A percentile compares a stretch with the other conserved stretches of the same genome.
Evolutionary conservation across 805 yeast species (phyloP).

Genomic region (Saturnispora serradocipensis): DNA sequence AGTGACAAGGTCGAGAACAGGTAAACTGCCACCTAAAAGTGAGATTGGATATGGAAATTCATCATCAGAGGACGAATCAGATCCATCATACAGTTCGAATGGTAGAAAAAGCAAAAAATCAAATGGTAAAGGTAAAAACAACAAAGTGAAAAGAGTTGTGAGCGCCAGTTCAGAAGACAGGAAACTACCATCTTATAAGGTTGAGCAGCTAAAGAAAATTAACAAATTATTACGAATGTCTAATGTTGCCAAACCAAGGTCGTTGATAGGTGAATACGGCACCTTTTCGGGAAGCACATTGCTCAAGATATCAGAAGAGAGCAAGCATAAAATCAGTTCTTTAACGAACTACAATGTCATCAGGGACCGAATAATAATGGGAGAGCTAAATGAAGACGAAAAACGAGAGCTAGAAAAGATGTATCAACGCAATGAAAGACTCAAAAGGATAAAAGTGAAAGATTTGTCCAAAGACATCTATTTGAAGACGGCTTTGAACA

Average conservation of each 20-base stretch:
- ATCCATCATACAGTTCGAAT: not conserved
- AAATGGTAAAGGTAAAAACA: not conserved
- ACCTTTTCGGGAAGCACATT: not conserved
- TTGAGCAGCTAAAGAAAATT: conserved; percentile 11
- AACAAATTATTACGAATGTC: conserved; percentile 13
- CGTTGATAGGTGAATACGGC: conserved; percentile 5
- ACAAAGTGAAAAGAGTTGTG: not conserved
- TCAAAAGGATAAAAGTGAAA: conserved; percentile 4
- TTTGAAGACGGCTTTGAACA: conserved; percentile 7
- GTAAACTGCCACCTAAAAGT: not conserved
- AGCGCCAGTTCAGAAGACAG: conserved; percentile 1
- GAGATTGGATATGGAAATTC: not conserved
- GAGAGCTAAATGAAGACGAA: not conserved
- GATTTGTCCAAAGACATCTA: conserved; percentile 6
- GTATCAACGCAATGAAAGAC: conserved; percentile 5
- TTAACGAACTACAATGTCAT: conserved; percentile 14
- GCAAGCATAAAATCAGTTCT: conserved; percentile 11
- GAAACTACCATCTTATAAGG: conserved; percentile 12
- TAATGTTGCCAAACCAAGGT: conserved; percentile 15
- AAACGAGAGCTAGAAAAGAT: not conserved
- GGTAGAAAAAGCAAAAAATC: not conserved
- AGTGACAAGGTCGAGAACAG: conserved; percentile 2
- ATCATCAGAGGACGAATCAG: conserved; percentile 1
- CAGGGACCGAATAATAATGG: conserved; percentile 6
- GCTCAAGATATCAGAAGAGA: not conserved